Percentiles rank a stretch among this genome's conserved stretches.
phyloP scores from a whole-genome alignment of 495 filamentous ascomycete species.

The Penicillium desertorum region DNA sequence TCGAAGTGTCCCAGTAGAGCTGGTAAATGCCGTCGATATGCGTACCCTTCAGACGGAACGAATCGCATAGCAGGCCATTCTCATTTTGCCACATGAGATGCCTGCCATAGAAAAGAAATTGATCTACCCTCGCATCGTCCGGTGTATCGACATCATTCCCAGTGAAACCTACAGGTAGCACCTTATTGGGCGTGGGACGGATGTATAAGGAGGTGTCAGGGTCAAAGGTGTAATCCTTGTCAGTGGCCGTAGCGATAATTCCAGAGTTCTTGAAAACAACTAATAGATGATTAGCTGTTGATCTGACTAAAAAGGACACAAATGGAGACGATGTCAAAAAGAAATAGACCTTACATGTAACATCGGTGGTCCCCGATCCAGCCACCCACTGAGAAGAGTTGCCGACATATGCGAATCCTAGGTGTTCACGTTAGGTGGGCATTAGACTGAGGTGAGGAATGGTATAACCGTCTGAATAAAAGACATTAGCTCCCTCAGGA shows the following conservation, averaged over 20 bases:
- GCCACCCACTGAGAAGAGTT: conserved; percentile 24
- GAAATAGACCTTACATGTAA: conserved; percentile 23
- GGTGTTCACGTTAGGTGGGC: not conserved
- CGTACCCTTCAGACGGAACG: conserved; percentile 26
- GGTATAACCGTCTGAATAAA: conserved; percentile 27
- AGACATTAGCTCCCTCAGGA: conserved; percentile 7
- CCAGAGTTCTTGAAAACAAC: conserved; percentile 16
- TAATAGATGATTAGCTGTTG: conserved; percentile 3
- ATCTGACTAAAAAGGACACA: not conserved
- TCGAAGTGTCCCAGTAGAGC: conserved; percentile 26
- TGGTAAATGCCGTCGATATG: conserved; percentile 24
- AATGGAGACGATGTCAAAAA: not conserved
- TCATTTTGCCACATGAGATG: conserved; percentile 24
- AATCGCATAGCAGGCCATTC: conserved; percentile 16
- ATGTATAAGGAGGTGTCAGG: conserved; percentile 25
- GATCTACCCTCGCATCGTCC: conserved; percentile 13
- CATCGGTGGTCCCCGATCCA: conserved; percentile 25
- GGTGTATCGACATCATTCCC: conserved; percentile 17
- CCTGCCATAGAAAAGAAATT: conserved; percentile 25
- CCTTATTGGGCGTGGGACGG: conserved; percentile 17
- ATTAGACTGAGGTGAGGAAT: not conserved
- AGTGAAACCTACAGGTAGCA: conserved; percentile 26
- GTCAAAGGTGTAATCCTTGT: conserved; percentile 21
- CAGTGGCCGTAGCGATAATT: conserved; percentile 22
- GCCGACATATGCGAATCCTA: conserved; percentile 29